Conservation (phyloP, 495 filamentous ascomycete genomes). For the Margaritispora aquatica region DNA sequence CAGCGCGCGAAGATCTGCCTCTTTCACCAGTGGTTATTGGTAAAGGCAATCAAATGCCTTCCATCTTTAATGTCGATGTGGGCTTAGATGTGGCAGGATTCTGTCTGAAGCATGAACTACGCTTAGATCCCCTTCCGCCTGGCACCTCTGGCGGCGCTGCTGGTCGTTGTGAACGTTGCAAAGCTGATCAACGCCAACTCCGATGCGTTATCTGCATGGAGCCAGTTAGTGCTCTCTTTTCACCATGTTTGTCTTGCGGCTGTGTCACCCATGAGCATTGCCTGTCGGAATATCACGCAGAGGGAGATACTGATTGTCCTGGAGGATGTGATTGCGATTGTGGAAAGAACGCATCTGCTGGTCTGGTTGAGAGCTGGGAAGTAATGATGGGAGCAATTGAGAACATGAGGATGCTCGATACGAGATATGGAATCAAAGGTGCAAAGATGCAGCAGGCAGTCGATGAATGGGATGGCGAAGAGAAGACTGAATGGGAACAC, state of each 20-base stretch:
- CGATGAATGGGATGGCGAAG: constrained; percentile 18
- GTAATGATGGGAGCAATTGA: constrained; percentile 25
- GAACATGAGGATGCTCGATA: constrained; percentile 15
- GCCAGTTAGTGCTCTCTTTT: constrained; percentile 48
- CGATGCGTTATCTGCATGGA: constrained; percentile 54
- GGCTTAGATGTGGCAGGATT: constrained; percentile 55
- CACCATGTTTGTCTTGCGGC: constrained; percentile 54
- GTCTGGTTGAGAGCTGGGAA: constrained; percentile 26
- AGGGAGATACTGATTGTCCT: constrained; percentile 37
- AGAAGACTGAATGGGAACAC: constrained; percentile 18
- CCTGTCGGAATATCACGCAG: constrained; percentile 44
- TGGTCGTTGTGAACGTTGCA: constrained; percentile 48
- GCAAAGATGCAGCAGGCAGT: constrained; percentile 1
- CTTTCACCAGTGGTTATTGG: constrained; percentile 40
- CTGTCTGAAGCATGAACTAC: constrained; percentile 50
- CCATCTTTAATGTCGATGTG: constrained; percentile 28
- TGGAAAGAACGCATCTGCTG: constrained; percentile 16
- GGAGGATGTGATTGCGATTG: constrained; percentile 38
- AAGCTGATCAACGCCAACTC: constrained; percentile 45
- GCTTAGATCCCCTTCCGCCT: constrained; percentile 39
- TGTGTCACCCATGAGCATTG: constrained; percentile 51
- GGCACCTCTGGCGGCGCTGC: constrained; percentile 36
- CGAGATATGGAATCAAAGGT: background rate
- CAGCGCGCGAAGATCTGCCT: constrained; percentile 12
- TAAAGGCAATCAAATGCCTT: constrained; percentile 35